phyloP scores from a whole-genome alignment of 1,284 basidiomycete species.

The Anthracocystis walkeri region DNA sequence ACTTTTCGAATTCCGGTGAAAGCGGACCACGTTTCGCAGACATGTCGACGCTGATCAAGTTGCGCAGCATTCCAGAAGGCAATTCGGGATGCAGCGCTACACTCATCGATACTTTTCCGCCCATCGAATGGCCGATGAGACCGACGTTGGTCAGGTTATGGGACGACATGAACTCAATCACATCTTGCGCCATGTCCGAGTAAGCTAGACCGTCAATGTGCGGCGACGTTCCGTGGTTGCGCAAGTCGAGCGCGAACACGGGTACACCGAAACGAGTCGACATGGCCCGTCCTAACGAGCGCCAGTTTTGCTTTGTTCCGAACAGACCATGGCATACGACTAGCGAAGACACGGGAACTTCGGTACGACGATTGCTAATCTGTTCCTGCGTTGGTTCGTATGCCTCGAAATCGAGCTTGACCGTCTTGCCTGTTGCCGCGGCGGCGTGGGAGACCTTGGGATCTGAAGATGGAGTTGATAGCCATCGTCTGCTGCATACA shows the following conservation, averaged over 20 bases:
- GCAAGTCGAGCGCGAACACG: slow-evolving; percentile 82
- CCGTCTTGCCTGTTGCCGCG: slow-evolving; percentile 38
- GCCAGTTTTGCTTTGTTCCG: slow-evolving; percentile 85
- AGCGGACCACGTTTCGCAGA: slow-evolving; percentile 77
- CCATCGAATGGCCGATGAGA: slow-evolving; percentile 88
- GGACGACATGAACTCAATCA: slow-evolving; percentile 73
- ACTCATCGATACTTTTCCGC: slow-evolving; percentile 87
- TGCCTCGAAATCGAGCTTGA: slow-evolving; percentile 45
- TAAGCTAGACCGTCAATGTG: slow-evolving; percentile 80
- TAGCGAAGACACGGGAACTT: slow-evolving; percentile 55
- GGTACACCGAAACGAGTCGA: slow-evolving; percentile 75
- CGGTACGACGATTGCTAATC: slow-evolving; percentile 10
- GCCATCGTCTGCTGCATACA: slow-evolving; percentile 7
- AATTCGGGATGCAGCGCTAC: slow-evolving; percentile 76
- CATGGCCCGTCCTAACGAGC: slow-evolving; percentile 78
- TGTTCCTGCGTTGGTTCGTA: slow-evolving; percentile 33
- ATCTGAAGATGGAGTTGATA: slow-evolving; percentile 38
- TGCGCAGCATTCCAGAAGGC: slow-evolving; percentile 71
- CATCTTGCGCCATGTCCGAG: slow-evolving; percentile 77
- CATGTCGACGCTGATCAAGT: slow-evolving; percentile 84
- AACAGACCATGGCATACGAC: slow-evolving; percentile 73
- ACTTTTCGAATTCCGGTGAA: slow-evolving; percentile 75
- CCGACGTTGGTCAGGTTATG: slow-evolving; percentile 73
- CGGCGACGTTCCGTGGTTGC: slow-evolving; percentile 85
- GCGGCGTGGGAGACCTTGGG: slow-evolving; percentile 24